Conservation (phyloP, 768 basidiomycete genomes). For the Pulveroboletus sp. region DNA sequence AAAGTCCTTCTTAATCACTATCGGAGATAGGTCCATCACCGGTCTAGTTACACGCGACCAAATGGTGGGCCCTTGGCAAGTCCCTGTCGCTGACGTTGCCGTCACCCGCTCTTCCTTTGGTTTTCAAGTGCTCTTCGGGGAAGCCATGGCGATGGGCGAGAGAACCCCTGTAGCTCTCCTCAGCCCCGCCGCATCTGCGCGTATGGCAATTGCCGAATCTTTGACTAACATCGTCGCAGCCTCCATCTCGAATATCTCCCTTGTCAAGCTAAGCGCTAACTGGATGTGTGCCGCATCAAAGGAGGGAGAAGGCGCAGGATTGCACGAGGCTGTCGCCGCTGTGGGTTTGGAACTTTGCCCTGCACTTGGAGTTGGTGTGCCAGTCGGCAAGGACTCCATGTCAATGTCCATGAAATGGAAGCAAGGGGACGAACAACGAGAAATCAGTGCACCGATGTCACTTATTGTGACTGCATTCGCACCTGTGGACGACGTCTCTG, state of each 20-base stretch:
- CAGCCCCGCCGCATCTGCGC: conserved; percentile 82
- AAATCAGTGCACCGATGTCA: conserved; percentile 88
- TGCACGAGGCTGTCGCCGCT: conserved; percentile 88
- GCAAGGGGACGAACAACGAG: conserved; percentile 55
- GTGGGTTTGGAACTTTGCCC: conserved; percentile 95
- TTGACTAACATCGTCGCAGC: conserved; percentile 89
- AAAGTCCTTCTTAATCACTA: conserved; percentile 97
- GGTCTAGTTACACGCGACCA: conserved; percentile 95
- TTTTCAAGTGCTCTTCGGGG: conserved; percentile 76
- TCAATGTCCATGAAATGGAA: conserved; percentile 98
- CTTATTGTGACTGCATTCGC: conserved; percentile 95
- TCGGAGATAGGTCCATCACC: conserved; percentile 91
- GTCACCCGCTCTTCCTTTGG: conserved; percentile 95
- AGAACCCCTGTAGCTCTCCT: conserved; percentile 90
- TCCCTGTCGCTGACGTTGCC: conserved; percentile 95
- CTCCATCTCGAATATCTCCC: conserved; percentile 57
- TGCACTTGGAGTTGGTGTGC: conserved; percentile 84
- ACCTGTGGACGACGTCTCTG: conserved; percentile 68
- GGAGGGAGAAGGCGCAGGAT: conserved; percentile 78
- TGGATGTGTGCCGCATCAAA: conserved; percentile 98
- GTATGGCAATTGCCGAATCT: conserved; percentile 94
- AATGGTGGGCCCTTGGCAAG: conserved; percentile 99
- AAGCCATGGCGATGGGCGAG: conserved; percentile 99
- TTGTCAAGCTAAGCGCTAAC: conserved; percentile 95
- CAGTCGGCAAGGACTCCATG: conserved; percentile 99